Evolutionary conservation across 805 yeast genomes (phyloP), one percentile per base, ranked within the genome.

Genomic region (Komagataella populi): DNA sequence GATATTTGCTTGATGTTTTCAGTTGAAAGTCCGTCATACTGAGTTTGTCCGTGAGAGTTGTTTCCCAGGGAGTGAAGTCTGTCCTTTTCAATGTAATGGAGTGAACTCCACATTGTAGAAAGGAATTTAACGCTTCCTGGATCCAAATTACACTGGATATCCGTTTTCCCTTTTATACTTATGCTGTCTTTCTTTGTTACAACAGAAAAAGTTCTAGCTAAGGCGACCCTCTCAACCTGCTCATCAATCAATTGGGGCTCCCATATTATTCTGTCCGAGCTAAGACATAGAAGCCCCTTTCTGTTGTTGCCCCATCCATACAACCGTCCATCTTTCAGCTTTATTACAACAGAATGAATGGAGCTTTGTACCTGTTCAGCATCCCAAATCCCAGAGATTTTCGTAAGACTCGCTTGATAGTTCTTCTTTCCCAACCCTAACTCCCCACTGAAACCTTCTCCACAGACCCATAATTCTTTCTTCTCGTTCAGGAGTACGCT

Each of bases 361-460:
- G 83, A 75, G 0, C 77, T 61, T 48, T 59, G 52, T 0, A 69
- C 50, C 12, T 14, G 36, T 44, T 6, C 55, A 44, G 14, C 14
- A 30, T 30, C 39, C 39, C 39, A 30, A 8, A 1, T 10, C 14
- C 49, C 44, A 23, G 6, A 18, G 51, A 24, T n/a, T 18, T 48
- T 47, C 2, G 48, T 39, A 18, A 50, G 48, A 2, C 4, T 18
- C 10, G 60, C 55, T 3, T 67, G 39, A 8, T 50, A 50, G 3
- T 48, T 47, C 2, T 48, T 49, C 1, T 55, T 53, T 0, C 78
- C 82, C 7, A 67, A 54, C 0, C 95, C 96, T 39, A 88, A 66
- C 60, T 87, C 96, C 0, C 96, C 96, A 52, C 78, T 78, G 0
- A 66, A 63, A 0, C 96, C 96, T 4, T 54, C 43, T 0, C 96